These are phyloP conservation scores for Clonostachys rhizophaga DNA, from an alignment of 2,329 filamentous ascomycete genomes.

Conservation along the genomic window DNA sequence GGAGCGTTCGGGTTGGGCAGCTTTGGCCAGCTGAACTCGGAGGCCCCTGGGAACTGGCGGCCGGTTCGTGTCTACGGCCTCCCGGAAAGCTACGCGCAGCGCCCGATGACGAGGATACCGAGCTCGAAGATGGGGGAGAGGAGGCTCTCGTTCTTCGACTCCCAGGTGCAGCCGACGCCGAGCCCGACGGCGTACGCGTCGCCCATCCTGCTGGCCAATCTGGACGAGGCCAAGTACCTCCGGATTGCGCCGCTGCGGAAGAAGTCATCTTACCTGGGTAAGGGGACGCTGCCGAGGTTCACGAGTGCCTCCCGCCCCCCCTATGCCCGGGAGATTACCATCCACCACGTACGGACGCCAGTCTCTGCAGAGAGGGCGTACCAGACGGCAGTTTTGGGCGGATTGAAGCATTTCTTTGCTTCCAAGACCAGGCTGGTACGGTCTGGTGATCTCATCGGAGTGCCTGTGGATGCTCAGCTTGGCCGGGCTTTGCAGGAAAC, in stretches of 20 bases:
- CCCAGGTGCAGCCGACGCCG: slow-evolving; percentile 57
- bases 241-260: slow-evolving; percentile 69
- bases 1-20: slow-evolving; percentile 64
- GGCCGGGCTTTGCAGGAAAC: slow-evolving; percentile 77
- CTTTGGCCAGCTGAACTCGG: slow-evolving; percentile 48
- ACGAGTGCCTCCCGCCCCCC: slow-evolving; percentile 51
- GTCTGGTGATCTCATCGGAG: slow-evolving; percentile 81
- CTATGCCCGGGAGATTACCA: slow-evolving; percentile 70
- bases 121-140: slow-evolving; percentile 47
- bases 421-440: slow-evolving; percentile 77
- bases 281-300: slow-evolving; percentile 50
- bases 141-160: slow-evolving; percentile 59
- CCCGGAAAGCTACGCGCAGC: slow-evolving; percentile 66
- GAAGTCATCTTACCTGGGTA: slow-evolving; percentile 37
- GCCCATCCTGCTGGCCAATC: slow-evolving; percentile 80
- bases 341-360: slow-evolving; percentile 86
- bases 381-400: slow-evolving; percentile 81
- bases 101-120: slow-evolving; percentile 56
- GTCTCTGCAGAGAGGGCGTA: slow-evolving; percentile 80
- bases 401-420: slow-evolving; percentile 85
- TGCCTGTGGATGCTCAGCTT: slow-evolving; percentile 82
- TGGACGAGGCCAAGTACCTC: slow-evolving; percentile 74
- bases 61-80: slow-evolving; percentile 86
- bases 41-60: slow-evolving; percentile 61
- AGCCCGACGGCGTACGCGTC: slow-evolving; percentile 70